A percentile compares a stretch with the other conserved stretches of the same genome.
Evolutionary conservation across 2,329 filamentous ascomycete genomes (phyloP).

Genomic region (Fusarium anguioides): DNA sequence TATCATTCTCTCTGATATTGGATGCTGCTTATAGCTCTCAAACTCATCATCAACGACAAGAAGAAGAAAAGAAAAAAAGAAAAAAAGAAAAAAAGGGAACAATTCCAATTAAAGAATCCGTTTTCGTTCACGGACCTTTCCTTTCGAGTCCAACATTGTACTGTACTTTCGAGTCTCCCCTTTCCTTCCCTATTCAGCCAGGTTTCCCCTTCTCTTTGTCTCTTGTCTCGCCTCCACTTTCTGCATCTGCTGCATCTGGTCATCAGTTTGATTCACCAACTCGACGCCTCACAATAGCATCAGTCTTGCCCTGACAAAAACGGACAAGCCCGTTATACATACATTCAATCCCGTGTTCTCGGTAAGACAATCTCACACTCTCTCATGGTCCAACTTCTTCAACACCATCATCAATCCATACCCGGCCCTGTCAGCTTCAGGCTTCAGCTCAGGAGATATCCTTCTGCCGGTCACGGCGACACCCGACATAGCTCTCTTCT

Average conservation of each 20-base stretch:
- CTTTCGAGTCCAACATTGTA: slow-evolving; percentile 9
- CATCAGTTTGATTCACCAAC: slow-evolving; percentile 22
- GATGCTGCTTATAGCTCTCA: background rate
- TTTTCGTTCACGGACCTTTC: slow-evolving; percentile 3
- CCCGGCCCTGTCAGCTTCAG: slow-evolving; percentile 17
- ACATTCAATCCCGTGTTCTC: background rate
- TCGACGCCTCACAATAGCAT: slow-evolving; percentile 13
- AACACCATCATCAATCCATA: background rate
- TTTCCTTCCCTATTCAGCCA: slow-evolving; percentile 8
- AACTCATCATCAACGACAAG: background rate
- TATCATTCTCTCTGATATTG: background rate
- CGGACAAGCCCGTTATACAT: slow-evolving; percentile 30
- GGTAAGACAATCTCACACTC: slow-evolving; percentile 33
- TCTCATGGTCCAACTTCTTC: background rate
- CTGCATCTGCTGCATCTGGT: slow-evolving; percentile 25
- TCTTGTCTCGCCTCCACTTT: slow-evolving; percentile 22
- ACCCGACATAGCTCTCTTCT: slow-evolving; percentile 11
- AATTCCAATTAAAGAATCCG: background rate
- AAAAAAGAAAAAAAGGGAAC: slow-evolving; percentile 5
- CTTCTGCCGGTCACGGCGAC: slow-evolving; percentile 30
- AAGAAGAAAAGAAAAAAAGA: too few species aligned
- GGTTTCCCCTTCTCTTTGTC: slow-evolving; percentile 8
- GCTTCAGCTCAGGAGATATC: slow-evolving; percentile 14
- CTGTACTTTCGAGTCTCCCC: slow-evolving; percentile 1
- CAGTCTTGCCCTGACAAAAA: slow-evolving; percentile 16